phyloP scores from a whole-genome alignment of 441 rosid species.

The Iberis amara region DNA sequence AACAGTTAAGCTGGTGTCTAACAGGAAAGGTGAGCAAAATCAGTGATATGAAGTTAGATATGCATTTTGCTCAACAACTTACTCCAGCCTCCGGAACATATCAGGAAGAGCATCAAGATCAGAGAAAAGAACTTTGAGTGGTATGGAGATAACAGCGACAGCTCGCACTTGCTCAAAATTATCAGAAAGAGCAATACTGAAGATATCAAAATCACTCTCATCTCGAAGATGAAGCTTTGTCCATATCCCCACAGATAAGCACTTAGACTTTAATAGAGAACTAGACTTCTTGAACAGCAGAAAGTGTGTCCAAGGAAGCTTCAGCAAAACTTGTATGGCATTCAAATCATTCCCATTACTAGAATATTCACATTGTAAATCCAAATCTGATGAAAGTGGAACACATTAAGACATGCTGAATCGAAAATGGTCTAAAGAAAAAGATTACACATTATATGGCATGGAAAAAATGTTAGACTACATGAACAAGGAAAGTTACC shows the following conservation, averaged over 20 bases:
- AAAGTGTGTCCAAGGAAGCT: conserved; percentile 77
- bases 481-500: conserved; percentile 37
- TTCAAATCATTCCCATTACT: conserved; percentile 37
- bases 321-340: conserved; percentile 49
- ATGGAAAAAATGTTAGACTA: conserved; percentile 10
- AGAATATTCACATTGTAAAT: conserved; percentile 36
- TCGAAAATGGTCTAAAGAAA: conserved; percentile 16
- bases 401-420: conserved; percentile 19
- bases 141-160: conserved; percentile 71
- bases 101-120: conserved; percentile 47
- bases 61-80: conserved; percentile 37
- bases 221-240: conserved; percentile 61
- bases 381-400: conserved; percentile 37
- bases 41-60: conserved; percentile 14
- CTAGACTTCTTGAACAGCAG: conserved; percentile 39
- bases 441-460: conserved; percentile 8
- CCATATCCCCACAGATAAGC: conserved; percentile 58
- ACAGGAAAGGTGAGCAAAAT: conserved; percentile 19
- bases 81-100: conserved; percentile 67
- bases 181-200: conserved; percentile 69
- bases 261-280: conserved; percentile 56
- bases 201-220: conserved; percentile 50
- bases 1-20: conserved; percentile 25
- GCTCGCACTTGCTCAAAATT: conserved; percentile 75
- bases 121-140: conserved; percentile 59